These are phyloP conservation scores for Arthrobotrys iridis DNA, from an alignment of 2,329 filamentous ascomycete species.

Conservation along the genomic window DNA sequence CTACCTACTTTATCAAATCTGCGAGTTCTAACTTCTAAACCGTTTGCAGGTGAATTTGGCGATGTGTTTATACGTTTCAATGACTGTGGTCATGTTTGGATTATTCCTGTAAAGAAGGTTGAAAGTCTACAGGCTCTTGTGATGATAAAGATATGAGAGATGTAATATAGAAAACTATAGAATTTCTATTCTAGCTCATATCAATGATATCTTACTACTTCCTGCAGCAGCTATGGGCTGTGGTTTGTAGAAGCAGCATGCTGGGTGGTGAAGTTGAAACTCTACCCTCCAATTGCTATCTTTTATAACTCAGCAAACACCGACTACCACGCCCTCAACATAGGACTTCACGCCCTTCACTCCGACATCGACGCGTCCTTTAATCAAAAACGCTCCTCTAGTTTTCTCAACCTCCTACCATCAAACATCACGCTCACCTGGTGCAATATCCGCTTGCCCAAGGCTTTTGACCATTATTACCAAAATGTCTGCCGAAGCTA, in stretches of 20 bases:
- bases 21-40: not conserved
- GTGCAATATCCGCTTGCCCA: not conserved
- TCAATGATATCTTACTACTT: too few species aligned
- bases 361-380: not conserved
- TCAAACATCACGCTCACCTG: not conserved
- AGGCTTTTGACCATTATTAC: not conserved
- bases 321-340: too few species aligned
- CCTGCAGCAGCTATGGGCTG: not conserved
- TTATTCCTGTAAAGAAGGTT: not conserved
- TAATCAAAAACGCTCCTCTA: not conserved
- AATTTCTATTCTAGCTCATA: too few species aligned
- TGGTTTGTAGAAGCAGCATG: not conserved
- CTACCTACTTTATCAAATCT: not conserved
- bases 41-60: not conserved
- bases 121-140: too few species aligned
- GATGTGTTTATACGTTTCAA: not conserved
- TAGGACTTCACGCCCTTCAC: not conserved
- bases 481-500: not conserved
- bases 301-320: too few species aligned
- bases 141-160: too few species aligned
- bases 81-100: not conserved
- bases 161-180: too few species aligned
- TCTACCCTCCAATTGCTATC: not conserved
- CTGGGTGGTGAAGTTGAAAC: not conserved
- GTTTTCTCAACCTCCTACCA: not conserved